Base-by-base conservation (phyloP, 352 stramenopile species). In the Globisporangium spinosum region DNA sequence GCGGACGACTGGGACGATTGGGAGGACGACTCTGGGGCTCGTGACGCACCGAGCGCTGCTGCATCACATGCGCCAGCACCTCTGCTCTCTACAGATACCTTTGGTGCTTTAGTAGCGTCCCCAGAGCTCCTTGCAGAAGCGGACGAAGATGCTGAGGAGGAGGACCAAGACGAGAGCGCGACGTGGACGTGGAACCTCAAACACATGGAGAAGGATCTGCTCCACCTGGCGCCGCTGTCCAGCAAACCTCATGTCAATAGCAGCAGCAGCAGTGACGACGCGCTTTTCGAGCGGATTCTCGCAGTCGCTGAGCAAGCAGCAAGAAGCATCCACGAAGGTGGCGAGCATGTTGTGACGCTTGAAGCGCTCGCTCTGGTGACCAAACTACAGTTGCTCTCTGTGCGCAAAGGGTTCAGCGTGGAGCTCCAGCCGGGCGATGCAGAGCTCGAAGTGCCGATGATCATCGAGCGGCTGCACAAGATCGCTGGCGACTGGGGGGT, bases 1-100 rank as follows among this genome's bases (percentile, higher is more conserved):
- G 63, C 66, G 0, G 70, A 77, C 27, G 72, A 65, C 55, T 89
- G 78, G 78, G 78, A 84, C 32, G 80, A 86, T 56, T 89, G 78
- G 80, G 78, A 84, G 71, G 76, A 79, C 35, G 69, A 75, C 45
- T 17, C 23, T 27, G 17, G 54, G 40, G 17, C 32, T 23, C 35
- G 17, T 12, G 23, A 34, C 4, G n/a, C 38, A 17, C 25, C 38
- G 9, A 40, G 0, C 15, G 29, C 49, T 9, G 0, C 55, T 20
- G 0, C 29, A 43, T 32, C 40, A 17, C 13, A 47, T 43, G 35
- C 51, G 20, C 27, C 23, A 40, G 6, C 34, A 15, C 15, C 62
- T 2, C 4, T 27, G 40, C 20, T 29, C 23, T 10, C 40, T 45
- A 12, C 4, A n/a, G 10, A 17, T 12, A 45, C 38, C 13, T 45